Conservation (phyloP, 2,329 filamentous ascomycete species). For the Colletotrichum sp. region DNA sequence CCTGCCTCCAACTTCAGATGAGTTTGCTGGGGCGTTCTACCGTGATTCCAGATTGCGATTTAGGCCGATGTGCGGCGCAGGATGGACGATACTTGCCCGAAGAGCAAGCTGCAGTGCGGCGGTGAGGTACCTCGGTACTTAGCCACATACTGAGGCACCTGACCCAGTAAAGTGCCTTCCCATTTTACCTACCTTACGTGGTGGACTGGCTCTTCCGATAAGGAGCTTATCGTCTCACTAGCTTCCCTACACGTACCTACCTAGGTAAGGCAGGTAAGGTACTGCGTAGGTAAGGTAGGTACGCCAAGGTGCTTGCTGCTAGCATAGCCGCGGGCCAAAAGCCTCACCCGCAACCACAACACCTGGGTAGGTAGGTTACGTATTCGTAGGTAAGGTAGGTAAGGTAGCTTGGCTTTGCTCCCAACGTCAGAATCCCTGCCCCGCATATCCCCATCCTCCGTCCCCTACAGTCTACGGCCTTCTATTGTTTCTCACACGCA, state of each 20-base stretch:
- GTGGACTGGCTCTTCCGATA: not conserved
- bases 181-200: not conserved
- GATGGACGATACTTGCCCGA: not conserved
- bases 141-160: not conserved
- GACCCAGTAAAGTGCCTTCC: not conserved
- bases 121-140: not conserved
- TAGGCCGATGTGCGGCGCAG: not conserved
- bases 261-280: not conserved
- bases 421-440: not conserved
- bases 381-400: not conserved
- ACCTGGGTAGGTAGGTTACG: not conserved
- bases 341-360: not conserved
- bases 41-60: slow-evolving; percentile 1
- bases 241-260: not conserved
- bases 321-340: slow-evolving; percentile 7
- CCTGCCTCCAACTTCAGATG: not conserved
- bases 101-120: not conserved
- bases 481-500: not conserved
- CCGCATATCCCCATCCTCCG: not conserved
- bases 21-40: slow-evolving; percentile 6
- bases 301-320: not conserved
- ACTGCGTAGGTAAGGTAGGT: not conserved
- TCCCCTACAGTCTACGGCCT: not conserved
- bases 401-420: not conserved
- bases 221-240: not conserved